phyloP scores from a whole-genome alignment of 495 filamentous ascomycete genomes.

The Pseudotulostoma volvatum region DNA sequence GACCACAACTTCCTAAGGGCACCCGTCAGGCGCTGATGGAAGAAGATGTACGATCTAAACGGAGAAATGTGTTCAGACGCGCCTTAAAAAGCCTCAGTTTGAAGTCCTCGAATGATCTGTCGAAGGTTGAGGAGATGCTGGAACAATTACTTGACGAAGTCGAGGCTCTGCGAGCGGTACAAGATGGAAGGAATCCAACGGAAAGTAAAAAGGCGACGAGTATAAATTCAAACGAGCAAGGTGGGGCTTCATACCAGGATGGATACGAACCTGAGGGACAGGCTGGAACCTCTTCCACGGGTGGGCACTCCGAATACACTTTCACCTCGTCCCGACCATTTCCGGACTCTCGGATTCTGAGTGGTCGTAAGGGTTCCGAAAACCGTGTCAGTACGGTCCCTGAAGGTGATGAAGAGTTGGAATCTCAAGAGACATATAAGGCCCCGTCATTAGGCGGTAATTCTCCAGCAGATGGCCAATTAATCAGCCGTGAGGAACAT shows the following conservation, averaged over 20 bases:
- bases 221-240: conserved; percentile 20
- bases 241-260: conserved; percentile 17
- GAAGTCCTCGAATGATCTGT: conserved; percentile 73
- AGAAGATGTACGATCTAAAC: conserved; percentile 66
- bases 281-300: conserved; percentile 58
- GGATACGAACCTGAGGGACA: conserved; percentile 75
- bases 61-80: conserved; percentile 75
- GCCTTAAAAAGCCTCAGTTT: conserved; percentile 77
- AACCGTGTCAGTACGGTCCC: conserved; percentile 78
- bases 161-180: conserved; percentile 60
- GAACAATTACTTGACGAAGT: conserved; percentile 83
- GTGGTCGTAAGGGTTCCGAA: conserved; percentile 48
- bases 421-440: conserved; percentile 13
- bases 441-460: conserved; percentile 12
- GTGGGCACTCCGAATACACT: conserved; percentile 62
- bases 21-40: conserved; percentile 36
- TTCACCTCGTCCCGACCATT: conserved; percentile 47
- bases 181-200: conserved; percentile 16
- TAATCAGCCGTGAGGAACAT: conserved; percentile 24
- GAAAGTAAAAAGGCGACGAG: conserved; percentile 18
- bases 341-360: conserved; percentile 37
- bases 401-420: conserved; percentile 57
- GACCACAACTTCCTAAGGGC: conserved; percentile 52
- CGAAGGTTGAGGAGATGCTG: conserved; percentile 90
- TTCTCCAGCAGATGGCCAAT: conserved; percentile 16